Evolutionary conservation across 1,284 basidiomycete genomes (phyloP).

Genomic region (Microbotryomycetes sp.): DNA sequence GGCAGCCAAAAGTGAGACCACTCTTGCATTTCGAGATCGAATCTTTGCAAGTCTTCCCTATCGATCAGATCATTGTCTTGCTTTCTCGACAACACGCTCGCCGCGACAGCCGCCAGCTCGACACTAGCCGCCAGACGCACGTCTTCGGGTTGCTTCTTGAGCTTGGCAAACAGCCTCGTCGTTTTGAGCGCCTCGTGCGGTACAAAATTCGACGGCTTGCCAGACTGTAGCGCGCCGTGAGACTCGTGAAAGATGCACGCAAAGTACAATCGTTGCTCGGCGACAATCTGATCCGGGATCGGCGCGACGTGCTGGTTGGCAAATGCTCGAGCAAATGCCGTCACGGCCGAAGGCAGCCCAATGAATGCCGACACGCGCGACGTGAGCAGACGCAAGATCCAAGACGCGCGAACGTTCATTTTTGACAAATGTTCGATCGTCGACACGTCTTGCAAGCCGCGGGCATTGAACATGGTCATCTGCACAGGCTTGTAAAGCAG

Average conservation of each 20-base stretch:
- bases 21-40: constrained; percentile 17
- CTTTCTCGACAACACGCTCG: constrained; percentile 5
- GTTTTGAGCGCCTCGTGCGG: constrained; percentile 22
- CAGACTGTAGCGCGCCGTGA: constrained; percentile 29
- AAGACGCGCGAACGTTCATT: constrained; percentile 28
- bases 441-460: constrained; percentile 12
- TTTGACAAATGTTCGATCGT: constrained; percentile 23
- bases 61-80: constrained; percentile 19
- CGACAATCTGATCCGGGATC: constrained; percentile 19
- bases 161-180: constrained; percentile 26
- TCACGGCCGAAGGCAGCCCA: constrained; percentile 18
- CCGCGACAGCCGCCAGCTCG: constrained; percentile 24
- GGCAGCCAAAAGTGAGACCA: constrained; percentile 30
- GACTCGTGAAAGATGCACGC: constrained; percentile 27
- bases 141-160: constrained; percentile 16
- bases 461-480: constrained; percentile 14
- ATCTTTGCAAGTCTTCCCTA: constrained; percentile 9
- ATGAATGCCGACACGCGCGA: constrained; percentile 16
- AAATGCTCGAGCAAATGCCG: constrained; percentile 24
- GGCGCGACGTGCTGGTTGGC: constrained; percentile 16
- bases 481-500: constrained; percentile 29
- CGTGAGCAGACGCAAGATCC: constrained; percentile 23
- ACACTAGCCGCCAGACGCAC: constrained; percentile 27
- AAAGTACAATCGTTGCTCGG: constrained; percentile 23
- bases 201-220: constrained; percentile 21